Evolutionary conservation across 495 filamentous ascomycete species (phyloP), one percentile per base, ranked within the genome.

Genomic region (Hapsidospora chrysogenum): DNA sequence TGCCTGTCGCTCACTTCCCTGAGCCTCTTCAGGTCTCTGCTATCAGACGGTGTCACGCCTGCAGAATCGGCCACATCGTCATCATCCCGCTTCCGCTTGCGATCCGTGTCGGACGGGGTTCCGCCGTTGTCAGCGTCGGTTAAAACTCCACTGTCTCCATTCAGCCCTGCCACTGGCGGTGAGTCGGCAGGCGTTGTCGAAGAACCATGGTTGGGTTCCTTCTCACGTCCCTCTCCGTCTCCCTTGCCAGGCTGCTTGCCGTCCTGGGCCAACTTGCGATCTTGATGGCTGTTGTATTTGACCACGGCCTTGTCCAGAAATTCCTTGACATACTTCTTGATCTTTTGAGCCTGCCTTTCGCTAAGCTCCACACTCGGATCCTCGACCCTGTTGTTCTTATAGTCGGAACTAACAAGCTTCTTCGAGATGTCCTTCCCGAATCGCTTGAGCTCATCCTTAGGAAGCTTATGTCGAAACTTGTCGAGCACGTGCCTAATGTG

Each of bases 331-430:
- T 74, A 83, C 33, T 65, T 71, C 53, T 81, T 89, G 21, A 93
- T 72, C 39, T 81, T 80, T 52, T 75, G 77, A 45, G 77, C 74
- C 45, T 87, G 81, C 43, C 80, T 83, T 19, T 73, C 57, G n/a
- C 68, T 67, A 43, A 95, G 76, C 14, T 33, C 23, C 32, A 69
- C 66, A n/a, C 72, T 82, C 3, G 85, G 86, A 45, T 95, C 79
- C 15, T 75, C 64, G 8, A 95, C 85, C 3, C 80, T 76, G 27
- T 71, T 68, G 44, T 86, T 72, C 53, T 92, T 93, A 60, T 79
- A 95, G 48, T 95, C 85, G 0, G 81, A 83, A 17, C 76, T 72
- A 19, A 92, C 84, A 18, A 95, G 64, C 49, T 85, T 92, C 52
- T 87, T 92, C 38, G 76, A 72, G 13, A 85, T 72, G 52, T 93